Conservation (phyloP, 129 eudicot genomes). For the Mikania micrantha region DNA sequence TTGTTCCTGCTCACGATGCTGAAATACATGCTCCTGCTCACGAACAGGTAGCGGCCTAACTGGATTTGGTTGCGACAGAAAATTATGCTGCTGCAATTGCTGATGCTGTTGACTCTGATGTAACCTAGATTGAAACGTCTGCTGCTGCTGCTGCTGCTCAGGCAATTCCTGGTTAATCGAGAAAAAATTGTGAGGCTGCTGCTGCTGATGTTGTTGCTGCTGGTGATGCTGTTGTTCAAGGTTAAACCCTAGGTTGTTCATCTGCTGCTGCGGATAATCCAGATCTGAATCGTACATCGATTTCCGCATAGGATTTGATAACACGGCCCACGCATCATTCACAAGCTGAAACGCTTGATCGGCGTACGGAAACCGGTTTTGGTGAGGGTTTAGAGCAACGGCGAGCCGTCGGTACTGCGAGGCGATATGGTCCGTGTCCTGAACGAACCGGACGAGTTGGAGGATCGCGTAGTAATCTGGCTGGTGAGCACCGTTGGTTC, state of each 20-base stretch:
- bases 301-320: conserved; percentile 62
- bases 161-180: conserved; percentile 26
- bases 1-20: conserved; percentile 24
- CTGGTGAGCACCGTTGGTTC: conserved; percentile 28
- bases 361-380: conserved; percentile 29
- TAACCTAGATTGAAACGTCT: conserved; percentile 19
- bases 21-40: conserved; percentile 23
- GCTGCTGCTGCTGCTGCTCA: conserved; percentile 14
- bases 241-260: conserved; percentile 22
- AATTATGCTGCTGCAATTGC: conserved; percentile 28
- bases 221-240: conserved; percentile 23
- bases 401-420: conserved; percentile 57
- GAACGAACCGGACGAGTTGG: conserved; percentile 47
- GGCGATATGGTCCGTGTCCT: conserved; percentile 56
- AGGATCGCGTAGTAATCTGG: conserved; percentile 68
- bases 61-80: conserved; percentile 20
- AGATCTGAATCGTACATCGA: conserved; percentile 66
- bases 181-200: conserved; percentile 24
- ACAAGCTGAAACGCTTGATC: conserved; percentile 75
- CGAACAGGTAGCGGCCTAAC: conserved; percentile 16
- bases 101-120: conserved; percentile 20
- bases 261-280: conserved; percentile 33
- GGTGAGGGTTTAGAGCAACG: conserved; percentile 26
- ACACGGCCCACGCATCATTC: conserved; percentile 62
- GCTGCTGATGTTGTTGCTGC: conserved; percentile 18